Evolutionary conservation across 345 rosid genomes (phyloP), one percentile per base, ranked within the genome.

Genomic region (Brassica carinata): DNA sequence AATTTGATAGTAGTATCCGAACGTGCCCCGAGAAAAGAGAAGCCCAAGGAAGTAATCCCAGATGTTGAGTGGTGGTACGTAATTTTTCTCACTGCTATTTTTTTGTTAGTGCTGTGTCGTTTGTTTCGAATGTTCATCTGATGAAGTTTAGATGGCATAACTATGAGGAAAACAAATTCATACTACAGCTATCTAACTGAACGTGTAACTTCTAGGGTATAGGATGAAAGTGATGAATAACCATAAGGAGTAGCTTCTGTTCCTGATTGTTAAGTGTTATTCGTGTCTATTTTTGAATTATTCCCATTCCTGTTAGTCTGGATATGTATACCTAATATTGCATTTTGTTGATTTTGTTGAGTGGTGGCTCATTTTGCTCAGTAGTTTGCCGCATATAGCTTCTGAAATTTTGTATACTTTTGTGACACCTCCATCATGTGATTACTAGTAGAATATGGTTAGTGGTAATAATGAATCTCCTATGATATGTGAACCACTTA

Each of bases 61-160:
- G 63, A 61, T 77, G 78, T 86, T 75, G 98, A 96, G 82, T 93
- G 98, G 98, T 96, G 99, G 99, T 96, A 87, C 76, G 99, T 85
- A 55, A 27, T n/a, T 76, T 58, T 59, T 55, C 74, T 57, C 43
- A 75, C 77, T 53, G 19, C 72, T 23, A 2, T 8, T 27, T 4
- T 69, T 43, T 10, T 76, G 26, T 71, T 64, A 23, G 38, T 71
- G 69, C 36, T 72, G 10, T 30, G 67, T 40, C 58, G 34, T 38
- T 57, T 65, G 58, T 31, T 67, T 62, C 13, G 29, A 19, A n/a
- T 33, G 14, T 64, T 71, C 30, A 64, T 71, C 53, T 58, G 73
- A 38, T 18, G 63, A 79, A 7, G 29, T 9, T 33, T 18, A 10
- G 13, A 30, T 38, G 68, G 53, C 38, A 66, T 27, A 73, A 43